phyloP scores from a whole-genome alignment of 257 asterid species.

The Solanum virginianum region DNA sequence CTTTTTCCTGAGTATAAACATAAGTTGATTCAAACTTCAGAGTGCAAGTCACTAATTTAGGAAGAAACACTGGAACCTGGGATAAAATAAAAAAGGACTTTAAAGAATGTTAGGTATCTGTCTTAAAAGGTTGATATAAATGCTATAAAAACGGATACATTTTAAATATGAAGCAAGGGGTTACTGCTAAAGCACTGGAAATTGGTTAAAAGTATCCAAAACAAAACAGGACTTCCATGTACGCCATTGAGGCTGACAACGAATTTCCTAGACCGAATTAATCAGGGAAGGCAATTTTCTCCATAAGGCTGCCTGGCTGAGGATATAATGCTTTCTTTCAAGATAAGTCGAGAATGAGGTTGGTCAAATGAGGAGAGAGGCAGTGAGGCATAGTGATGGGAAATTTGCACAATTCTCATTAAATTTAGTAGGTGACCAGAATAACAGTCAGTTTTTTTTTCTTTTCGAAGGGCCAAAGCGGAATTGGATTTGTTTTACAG shows the following conservation, averaged over 20 bases:
- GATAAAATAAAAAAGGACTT: background rate
- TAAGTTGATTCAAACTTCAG: background rate
- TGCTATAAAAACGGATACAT: background rate
- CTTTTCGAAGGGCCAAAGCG: background rate
- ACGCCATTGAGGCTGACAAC: background rate
- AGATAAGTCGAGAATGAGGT: background rate
- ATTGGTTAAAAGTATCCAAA: background rate
- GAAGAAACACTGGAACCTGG: background rate
- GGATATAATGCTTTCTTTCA: background rate
- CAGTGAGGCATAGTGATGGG: background rate
- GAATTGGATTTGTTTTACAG: background rate
- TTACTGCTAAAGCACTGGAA: background rate
- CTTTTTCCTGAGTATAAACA: background rate
- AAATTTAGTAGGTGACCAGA: background rate
- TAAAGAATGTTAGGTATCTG: background rate
- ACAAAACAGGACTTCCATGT: background rate
- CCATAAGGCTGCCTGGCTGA: background rate
- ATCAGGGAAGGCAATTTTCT: background rate
- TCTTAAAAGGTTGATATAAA: background rate
- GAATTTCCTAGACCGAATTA: background rate
- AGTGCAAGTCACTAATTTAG: background rate
- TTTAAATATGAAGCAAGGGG: background rate
- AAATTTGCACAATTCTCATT: background rate
- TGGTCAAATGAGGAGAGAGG: background rate
- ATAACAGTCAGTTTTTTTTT: background rate